Evolutionary conservation across 805 yeast species (phyloP).

Genomic region (Jamesozyma hellenica): DNA sequence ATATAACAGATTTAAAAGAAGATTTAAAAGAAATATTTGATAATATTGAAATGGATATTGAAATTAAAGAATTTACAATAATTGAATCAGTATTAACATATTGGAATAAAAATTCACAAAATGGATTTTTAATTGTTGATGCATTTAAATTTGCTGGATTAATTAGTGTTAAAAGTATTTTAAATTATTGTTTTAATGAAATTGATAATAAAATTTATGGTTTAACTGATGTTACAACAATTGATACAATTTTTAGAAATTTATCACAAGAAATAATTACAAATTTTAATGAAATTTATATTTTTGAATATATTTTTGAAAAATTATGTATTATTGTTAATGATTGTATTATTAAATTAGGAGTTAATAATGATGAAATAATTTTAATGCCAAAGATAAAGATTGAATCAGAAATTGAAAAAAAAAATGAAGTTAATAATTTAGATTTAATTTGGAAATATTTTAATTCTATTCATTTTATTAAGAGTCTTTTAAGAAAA

Average conservation of each 20-base stretch:
- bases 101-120: slow-evolving; percentile 59
- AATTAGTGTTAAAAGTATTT: slow-evolving; percentile 33
- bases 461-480: slow-evolving; percentile 29
- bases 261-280: slow-evolving; percentile 18
- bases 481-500: slow-evolving; percentile 34
- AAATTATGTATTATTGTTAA: slow-evolving; percentile 17
- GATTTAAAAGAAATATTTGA: slow-evolving; percentile 30
- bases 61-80: slow-evolving; percentile 34
- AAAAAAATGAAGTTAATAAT: slow-evolving; percentile 20
- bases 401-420: slow-evolving; percentile 20
- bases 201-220: slow-evolving; percentile 25
- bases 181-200: slow-evolving; percentile 34
- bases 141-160: slow-evolving; percentile 40
- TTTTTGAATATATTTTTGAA: slow-evolving; percentile 25
- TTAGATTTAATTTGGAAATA: slow-evolving; percentile 36
- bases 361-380: slow-evolving; percentile 9
- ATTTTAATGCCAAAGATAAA: slow-evolving; percentile 12
- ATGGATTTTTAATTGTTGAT: slow-evolving; percentile 51
- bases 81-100: slow-evolving; percentile 48
- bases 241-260: slow-evolving; percentile 35
- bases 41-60: slow-evolving; percentile 21
- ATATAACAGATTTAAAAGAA: slow-evolving; percentile 34
- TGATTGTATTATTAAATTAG: slow-evolving; percentile 14
- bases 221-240: slow-evolving; percentile 37
- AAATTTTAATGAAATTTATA: slow-evolving; percentile 17